Conservation (phyloP, 2,329 filamentous ascomycete genomes). For the Cyphellophora attinorum region DNA sequence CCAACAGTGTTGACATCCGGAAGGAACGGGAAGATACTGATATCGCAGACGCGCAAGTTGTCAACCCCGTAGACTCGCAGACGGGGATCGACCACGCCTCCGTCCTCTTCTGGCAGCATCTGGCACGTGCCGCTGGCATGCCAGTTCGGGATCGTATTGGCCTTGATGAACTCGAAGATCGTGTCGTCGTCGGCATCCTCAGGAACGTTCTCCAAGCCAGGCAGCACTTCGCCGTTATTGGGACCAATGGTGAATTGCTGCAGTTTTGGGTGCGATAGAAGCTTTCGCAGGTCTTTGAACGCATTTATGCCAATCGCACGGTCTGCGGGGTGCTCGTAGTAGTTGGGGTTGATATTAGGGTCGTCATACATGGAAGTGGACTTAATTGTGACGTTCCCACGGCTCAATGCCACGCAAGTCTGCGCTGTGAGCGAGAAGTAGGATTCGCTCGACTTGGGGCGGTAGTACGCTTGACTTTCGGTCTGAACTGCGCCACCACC, state of each 20-base stretch:
- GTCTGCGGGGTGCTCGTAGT: slow-evolving; percentile 12
- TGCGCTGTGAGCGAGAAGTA: slow-evolving; percentile 25
- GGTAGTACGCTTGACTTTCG: slow-evolving; percentile 11
- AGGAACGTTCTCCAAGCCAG: slow-evolving; percentile 5
- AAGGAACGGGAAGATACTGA: slow-evolving; percentile 23
- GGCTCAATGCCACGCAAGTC: slow-evolving; percentile 16
- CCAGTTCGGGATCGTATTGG: slow-evolving; percentile 9
- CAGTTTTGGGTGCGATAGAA: slow-evolving; percentile 11
- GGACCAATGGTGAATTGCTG: slow-evolving; percentile 27
- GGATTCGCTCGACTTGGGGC: slow-evolving; percentile 19
- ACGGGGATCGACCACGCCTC: slow-evolving; percentile 23
- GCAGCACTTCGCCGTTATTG: slow-evolving; percentile 10
- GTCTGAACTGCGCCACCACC: neutral
- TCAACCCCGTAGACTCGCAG: slow-evolving; percentile 22
- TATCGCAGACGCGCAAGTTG: slow-evolving; percentile 23
- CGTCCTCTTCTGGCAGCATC: slow-evolving; percentile 23
- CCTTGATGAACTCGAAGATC: slow-evolving; percentile 18
- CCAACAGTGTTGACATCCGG: slow-evolving; percentile 27
- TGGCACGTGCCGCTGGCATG: slow-evolving; percentile 24
- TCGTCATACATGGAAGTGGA: slow-evolving; percentile 8
- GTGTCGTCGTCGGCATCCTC: slow-evolving; percentile 16
- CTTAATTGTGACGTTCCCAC: slow-evolving; percentile 14
- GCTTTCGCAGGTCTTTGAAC: slow-evolving; percentile 18
- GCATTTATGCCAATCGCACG: slow-evolving; percentile 16
- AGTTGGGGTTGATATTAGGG: slow-evolving; percentile 16